phyloP scores from a whole-genome alignment of 2,329 filamentous ascomycete genomes.

The Chrysoporthe cubensis region DNA sequence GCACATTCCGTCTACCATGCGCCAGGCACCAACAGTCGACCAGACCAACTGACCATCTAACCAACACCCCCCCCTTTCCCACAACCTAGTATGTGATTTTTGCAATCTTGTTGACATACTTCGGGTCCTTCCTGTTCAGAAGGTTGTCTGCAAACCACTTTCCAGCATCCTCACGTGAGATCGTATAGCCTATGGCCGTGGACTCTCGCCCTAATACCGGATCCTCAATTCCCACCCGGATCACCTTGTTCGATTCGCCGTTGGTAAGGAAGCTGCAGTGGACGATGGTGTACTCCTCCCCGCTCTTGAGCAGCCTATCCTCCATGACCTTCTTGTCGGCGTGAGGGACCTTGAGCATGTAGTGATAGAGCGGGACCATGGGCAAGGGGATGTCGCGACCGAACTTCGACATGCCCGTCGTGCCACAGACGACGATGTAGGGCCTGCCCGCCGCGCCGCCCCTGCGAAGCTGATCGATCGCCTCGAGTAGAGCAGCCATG shows the following conservation, averaged over 20 bases:
- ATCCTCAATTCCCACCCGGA: slow-evolving; percentile 48
- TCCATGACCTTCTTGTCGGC: slow-evolving; percentile 52
- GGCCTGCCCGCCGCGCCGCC: slow-evolving; percentile 38
- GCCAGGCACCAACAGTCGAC: not conserved
- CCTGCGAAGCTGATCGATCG: slow-evolving; percentile 39
- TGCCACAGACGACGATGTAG: slow-evolving; percentile 44
- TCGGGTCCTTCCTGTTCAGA: slow-evolving; percentile 5
- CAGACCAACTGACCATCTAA: not conserved
- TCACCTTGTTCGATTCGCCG: slow-evolving; percentile 31
- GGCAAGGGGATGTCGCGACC: slow-evolving; percentile 46
- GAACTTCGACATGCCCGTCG: slow-evolving; percentile 46
- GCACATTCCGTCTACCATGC: not conserved
- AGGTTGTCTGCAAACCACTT: slow-evolving; percentile 47
- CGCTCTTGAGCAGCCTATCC: slow-evolving; percentile 35
- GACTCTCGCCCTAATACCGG: slow-evolving; percentile 38
- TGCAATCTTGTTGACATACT: slow-evolving; percentile 16
- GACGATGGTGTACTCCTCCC: slow-evolving; percentile 39
- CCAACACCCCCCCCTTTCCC: not conserved
- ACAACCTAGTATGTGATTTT: slow-evolving; percentile 10
- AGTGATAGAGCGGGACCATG: slow-evolving; percentile 47
- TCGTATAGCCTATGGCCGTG: slow-evolving; percentile 49
- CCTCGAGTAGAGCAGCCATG: slow-evolving; percentile 46
- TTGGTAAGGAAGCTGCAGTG: slow-evolving; percentile 39
- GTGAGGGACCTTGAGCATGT: slow-evolving; percentile 43
- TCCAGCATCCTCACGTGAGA: slow-evolving; percentile 52